Conservation (phyloP, 148 eudicot species). For the Spergularia bocconei region DNA sequence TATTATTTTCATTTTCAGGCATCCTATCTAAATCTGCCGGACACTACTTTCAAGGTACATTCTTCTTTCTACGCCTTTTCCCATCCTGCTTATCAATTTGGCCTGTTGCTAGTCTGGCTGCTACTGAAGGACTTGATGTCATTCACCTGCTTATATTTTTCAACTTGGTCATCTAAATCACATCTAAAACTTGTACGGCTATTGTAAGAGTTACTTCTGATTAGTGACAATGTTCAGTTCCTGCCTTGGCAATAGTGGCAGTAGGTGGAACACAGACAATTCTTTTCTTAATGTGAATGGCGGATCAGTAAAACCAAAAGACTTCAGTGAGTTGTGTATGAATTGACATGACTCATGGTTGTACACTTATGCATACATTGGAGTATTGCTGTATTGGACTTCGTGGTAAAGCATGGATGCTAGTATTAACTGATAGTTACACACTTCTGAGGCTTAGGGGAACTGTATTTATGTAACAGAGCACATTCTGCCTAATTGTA, state of each 20-base stretch:
- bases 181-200: neutral
- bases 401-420: neutral
- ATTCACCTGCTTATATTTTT: no score
- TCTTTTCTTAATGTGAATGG: neutral
- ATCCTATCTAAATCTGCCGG: conserved; percentile 80
- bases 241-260: neutral
- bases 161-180: neutral
- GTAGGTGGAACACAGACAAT: neutral
- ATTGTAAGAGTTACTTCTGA: neutral
- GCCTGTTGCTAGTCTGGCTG: neutral
- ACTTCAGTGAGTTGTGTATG: neutral
- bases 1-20: conserved; percentile 47
- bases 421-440: neutral
- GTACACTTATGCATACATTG: no score
- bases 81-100: neutral
- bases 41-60: conserved; percentile 92
- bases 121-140: neutral
- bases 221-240: neutral
- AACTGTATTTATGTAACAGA: neutral
- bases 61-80: conserved; percentile 3
- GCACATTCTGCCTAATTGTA: neutral
- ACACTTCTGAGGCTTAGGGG: neutral
- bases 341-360: no score
- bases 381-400: neutral
- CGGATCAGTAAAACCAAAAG: neutral